Evolutionary conservation across 805 yeast genomes (phyloP), one percentile per base, ranked within the genome.

Genomic region (Citeromyces nyonsensis): DNA sequence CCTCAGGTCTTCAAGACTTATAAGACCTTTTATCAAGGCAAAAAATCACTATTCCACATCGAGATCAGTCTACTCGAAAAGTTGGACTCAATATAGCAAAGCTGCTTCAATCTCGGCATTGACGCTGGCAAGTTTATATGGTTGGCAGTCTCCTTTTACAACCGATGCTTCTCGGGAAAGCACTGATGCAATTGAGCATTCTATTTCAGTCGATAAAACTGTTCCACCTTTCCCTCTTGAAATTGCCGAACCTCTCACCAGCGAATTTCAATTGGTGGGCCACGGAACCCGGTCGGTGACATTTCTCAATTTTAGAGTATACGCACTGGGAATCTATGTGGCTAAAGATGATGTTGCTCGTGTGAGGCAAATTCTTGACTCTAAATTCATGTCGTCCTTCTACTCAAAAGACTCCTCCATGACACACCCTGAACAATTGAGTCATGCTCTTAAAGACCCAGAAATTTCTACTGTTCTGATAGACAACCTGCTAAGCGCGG

Each of bases 261-360:
- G 41, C 1, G 48, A 57, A 3, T 80, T 62, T 47, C 56, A 66
- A 14, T 51, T 86, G 24, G 44, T 91, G 3, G 97, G 95, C 0
- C 65, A 69, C 35, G 97, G 98, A 1, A 69, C 74, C 2, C 63
- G 97, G 46, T 58, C 79, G 1, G 95, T 88, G 12, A 81, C 96
- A 1, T 81, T 91, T 45, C 43, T 86, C 28, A 63, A 66, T 15
- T 72, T 91, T 59, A 83, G 74, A 43, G 95, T 91, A 1, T 88
- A 88, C 48, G 94, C 83, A 0, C 60, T 82, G 26, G 97, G 95
- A 1, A 56, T 91, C 6, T 88, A 88, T 48, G 59, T 82, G 27
- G 77, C 84, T 5, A 49, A 61, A 5, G 63, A 66, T 0, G 95
- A 84, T 44, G 44, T 61, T 10, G 34, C 46, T 6, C 39, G 58